Percentiles rank a stretch among this genome's conserved stretches.
Conservation (phyloP, 306 rosid species). For the apple (Malus domestica) region DNA sequence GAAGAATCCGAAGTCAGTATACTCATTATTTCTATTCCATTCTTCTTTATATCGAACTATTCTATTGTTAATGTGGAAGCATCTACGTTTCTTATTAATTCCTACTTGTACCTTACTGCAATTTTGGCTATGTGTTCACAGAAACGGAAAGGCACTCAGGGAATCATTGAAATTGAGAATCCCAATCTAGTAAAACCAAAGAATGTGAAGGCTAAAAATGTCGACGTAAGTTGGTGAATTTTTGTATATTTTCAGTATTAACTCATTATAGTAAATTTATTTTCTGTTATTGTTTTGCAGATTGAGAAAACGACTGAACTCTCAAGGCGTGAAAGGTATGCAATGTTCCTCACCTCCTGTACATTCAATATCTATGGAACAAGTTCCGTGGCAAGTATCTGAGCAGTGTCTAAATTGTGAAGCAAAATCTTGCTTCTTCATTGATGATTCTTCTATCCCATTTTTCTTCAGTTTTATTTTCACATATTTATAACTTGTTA, state of each 20-base stretch:
- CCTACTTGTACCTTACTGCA: slow-evolving; percentile 2
- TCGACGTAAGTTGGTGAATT: slow-evolving; percentile 53
- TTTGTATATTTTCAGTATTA: not conserved
- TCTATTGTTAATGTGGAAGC: not conserved
- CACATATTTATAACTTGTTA: not conserved
- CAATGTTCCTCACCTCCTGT: not conserved
- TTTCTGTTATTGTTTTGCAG: slow-evolving; percentile 31
- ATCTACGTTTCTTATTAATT: not conserved
- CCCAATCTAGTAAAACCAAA: slow-evolving; percentile 82
- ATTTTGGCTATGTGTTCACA: slow-evolving; percentile 25
- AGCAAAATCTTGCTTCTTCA: not conserved
- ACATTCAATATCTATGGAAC: not conserved
- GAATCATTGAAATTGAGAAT: slow-evolving; percentile 86
- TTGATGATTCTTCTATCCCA: not conserved
- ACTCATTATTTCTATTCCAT: not conserved
- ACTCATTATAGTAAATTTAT: not conserved
- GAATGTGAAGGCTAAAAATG: slow-evolving; percentile 66
- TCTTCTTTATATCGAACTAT: not conserved
- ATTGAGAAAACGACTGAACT: slow-evolving; percentile 78
- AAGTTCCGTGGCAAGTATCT: not conserved
- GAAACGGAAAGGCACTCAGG: slow-evolving; percentile 84
- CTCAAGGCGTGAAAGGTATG: slow-evolving; percentile 96
- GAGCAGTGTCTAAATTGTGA: not conserved
- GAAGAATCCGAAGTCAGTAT: slow-evolving; percentile 45
- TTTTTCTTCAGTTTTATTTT: not conserved